Conservation (phyloP, 768 basidiomycete genomes). For the Auriscalpium microsporum region DNA sequence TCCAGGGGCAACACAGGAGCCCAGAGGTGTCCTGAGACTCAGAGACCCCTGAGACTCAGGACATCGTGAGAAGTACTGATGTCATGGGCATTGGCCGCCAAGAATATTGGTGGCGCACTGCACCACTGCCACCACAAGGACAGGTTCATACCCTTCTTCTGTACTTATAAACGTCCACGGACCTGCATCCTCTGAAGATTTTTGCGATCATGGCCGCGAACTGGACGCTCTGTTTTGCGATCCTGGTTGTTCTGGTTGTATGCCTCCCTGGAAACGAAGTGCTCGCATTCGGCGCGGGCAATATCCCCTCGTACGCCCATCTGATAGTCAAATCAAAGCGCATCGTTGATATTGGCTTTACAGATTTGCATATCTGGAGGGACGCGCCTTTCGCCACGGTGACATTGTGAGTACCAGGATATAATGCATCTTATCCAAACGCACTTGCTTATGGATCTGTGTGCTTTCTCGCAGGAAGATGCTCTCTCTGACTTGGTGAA, state of each 20-base stretch:
- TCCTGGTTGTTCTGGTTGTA: slow-evolving; percentile 39
- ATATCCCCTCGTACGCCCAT: slow-evolving; percentile 47
- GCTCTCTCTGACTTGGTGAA: slow-evolving; percentile 53
- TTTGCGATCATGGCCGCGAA: not conserved
- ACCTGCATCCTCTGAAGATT: no score
- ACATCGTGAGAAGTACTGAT: no score
- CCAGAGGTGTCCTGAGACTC: no score
- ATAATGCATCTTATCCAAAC: slow-evolving; percentile 7
- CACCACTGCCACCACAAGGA: no score
- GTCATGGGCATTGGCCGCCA: no score
- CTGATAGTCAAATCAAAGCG: not conserved
- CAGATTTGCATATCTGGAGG: slow-evolving; percentile 82
- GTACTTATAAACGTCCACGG: no score
- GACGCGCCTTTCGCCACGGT: slow-evolving; percentile 79
- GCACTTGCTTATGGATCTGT: not conserved
- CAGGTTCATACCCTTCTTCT: no score
- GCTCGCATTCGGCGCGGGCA: slow-evolving; percentile 75
- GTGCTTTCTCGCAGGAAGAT: slow-evolving; percentile 51
- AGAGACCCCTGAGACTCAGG: no score
- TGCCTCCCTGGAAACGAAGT: slow-evolving; percentile 52
- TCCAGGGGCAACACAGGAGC: no score
- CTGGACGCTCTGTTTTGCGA: not conserved
- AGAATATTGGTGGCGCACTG: no score
- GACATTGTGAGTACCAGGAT: slow-evolving; percentile 50
- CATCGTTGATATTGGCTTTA: not conserved